phyloP scores from a whole-genome alignment of 495 filamentous ascomycete species.

The Trichocladium uniseriatum region DNA sequence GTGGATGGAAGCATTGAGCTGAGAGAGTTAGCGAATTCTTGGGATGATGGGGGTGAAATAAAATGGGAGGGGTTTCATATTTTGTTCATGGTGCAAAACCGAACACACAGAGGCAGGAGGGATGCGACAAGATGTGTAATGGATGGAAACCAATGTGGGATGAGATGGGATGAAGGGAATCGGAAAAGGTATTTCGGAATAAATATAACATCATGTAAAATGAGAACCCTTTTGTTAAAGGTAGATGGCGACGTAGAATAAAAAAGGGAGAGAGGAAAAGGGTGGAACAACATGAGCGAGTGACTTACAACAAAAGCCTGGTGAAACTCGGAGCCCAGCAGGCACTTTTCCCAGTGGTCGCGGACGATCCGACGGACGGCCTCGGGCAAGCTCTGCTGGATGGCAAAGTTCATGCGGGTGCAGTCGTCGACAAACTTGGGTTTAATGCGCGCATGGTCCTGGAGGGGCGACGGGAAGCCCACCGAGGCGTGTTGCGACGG shows the following conservation, averaged over 20 bases:
- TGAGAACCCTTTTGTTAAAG: too few relatives aligned
- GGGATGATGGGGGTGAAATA: too few relatives aligned
- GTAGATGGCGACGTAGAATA: too few relatives aligned
- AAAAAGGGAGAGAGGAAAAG: neutral
- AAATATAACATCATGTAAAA: too few relatives aligned
- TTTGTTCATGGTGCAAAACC: neutral
- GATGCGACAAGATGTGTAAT: too few relatives aligned
- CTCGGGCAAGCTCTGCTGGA: constrained; percentile 35
- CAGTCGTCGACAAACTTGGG: constrained; percentile 35
- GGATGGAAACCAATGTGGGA: too few relatives aligned
- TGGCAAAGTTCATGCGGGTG: constrained; percentile 33
- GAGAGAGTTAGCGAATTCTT: constrained; percentile 14
- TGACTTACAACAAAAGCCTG: constrained; percentile 41
- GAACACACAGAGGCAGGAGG: too few relatives aligned
- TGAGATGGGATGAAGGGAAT: neutral
- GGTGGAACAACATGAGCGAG: too few relatives aligned
- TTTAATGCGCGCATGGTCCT: constrained; percentile 28
- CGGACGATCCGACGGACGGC: constrained; percentile 37
- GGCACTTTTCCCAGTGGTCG: constrained; percentile 41
- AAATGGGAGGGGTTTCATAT: neutral
- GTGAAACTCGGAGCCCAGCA: constrained; percentile 45
- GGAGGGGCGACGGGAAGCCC: constrained; percentile 34
- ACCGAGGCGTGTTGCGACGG: neutral
- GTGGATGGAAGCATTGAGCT: constrained; percentile 42
- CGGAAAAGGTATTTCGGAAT: too few relatives aligned